Base-by-base conservation (phyloP, 768 basidiomycete species). In the Asterophora lycoperdoides region DNA sequence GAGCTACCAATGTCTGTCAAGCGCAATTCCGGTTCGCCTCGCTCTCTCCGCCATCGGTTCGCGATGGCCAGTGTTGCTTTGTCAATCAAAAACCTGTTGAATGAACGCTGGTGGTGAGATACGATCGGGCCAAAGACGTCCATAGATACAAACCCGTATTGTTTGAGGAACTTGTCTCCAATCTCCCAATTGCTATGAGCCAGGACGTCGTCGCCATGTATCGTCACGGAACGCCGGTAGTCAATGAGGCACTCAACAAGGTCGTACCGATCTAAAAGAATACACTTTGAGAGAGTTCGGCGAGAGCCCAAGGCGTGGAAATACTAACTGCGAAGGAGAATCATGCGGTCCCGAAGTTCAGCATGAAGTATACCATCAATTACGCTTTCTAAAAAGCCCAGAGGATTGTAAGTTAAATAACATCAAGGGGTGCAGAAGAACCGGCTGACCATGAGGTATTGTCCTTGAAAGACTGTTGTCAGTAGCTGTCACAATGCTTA, bases 181-280 rank as follows among this genome's bases (percentile, higher is more conserved):
- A 96, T 75, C 67, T 97, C 94, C 92, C 93, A 96, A 59, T 90
- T 93, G 36, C 69, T 72, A 57, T 95, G 90, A 3, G 84, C 83
- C n/a, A 96, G 74, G 17, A 93, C 87, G 59, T 97, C 93, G 56
- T 95, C 89, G 10, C 91, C 92, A 51, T 96, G 93, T 37, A 94
- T 77, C 2, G 78, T 84, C 10, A 89, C 75, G 3, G 80, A 78
- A 19, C 65, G 70, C 28, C 86, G 73, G 54, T 89, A 85, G 52
- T 89, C 85, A 51, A 85, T 74, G 23, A 93, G 68, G 57, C 87
- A 89, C 52, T 92, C 90, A 0, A 85, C 80, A 11, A 96, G 68
- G 58, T 87, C 84, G 55, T 87, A 89, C 40, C 84, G 86, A 18
- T 80, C 89, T 92, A 54, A 34, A 19, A 15, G 15, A 39, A 23